Base-by-base conservation (phyloP, 163 green algal genomes). In the Coccomyxa subellipsoidea region DNA sequence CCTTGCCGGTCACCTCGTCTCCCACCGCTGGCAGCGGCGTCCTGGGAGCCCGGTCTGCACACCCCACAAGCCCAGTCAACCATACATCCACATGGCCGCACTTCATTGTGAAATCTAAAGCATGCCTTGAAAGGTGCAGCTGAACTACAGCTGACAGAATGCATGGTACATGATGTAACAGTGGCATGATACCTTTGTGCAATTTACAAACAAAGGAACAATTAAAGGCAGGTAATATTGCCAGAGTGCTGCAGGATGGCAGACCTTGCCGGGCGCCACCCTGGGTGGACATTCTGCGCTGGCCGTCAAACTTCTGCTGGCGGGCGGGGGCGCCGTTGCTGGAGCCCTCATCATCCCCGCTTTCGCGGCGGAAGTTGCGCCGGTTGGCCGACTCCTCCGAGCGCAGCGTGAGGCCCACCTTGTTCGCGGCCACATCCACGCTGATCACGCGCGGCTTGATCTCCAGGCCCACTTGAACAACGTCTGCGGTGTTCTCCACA, bases 371-470 rank as follows among this genome's bases (percentile, higher is more conserved):
- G 47, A 12, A 12, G n/a, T n/a, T n/a, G n/a, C n/a, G n/a, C n/a
- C 47, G 47, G 12, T 66, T 18, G 12, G 47, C 47, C 18, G 47
- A 66, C 12, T 18, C 12, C 47, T 66, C 47, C 12, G 47, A 12
- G 37, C 76, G 92, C 85, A 92, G 90, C 53, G 82, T 88, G 23
- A 94, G 84, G 2, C 87, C 85, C 39, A 96, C 88, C 70, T 88
- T 87, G 54, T 86, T 85, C 54, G 80, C 81, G 31, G 80, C 88
- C 38, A 81, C 35, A 75, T 96, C 92, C 8, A 96, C 84, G 47
- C 37, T 91, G 34, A 95, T 80, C 27, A 97, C 85, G 36, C 87
- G 86, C 15, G 93, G 89, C 15, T 89, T 87, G 29, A 97, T 85
- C 40, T 90, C 88, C 75, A 94, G 77, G 37, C 91, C 90, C 0